Evolutionary conservation across 192 early-diverging fungal genomes (phyloP), one percentile per base, ranked within the genome.

Genomic region (Backusella tarrabulga): DNA sequence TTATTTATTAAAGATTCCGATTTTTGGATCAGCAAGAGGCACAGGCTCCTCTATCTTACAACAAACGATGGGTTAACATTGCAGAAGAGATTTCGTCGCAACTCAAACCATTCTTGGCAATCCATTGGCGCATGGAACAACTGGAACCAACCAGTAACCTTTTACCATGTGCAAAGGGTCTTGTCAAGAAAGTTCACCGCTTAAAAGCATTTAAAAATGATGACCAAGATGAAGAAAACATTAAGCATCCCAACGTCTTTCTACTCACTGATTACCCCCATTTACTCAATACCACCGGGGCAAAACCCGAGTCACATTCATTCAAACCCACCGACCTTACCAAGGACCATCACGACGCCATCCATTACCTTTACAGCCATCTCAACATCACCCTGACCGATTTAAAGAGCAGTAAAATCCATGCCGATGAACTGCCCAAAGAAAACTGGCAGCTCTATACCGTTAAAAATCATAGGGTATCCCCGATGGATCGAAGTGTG

Each of bases 111-210:
- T 85, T 76, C 76, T 67, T 85, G 0, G 84, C 79, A 7, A 77
- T 85, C 54, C 84, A 85, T 74, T 85, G 84, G 84, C 78, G 84
- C 44, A 83, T 83, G 81, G 84, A 85, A 67, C 52, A 68, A 4
- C 66, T 75, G 4, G 67, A 73, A 46, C 72, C 72, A 15, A 21
- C 74, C 1, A 29, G 44, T 4, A 78, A 83, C 6, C 26, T 85
- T 34, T 34, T 80, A 11, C 71, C 40, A 4, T 85, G 84, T 71
- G 81, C 84, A 6, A 29, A 75, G 32, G 63, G 52, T 6, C 52
- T 85, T 4, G 79, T 83, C 3, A 34, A 52, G 9, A 74, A 80
- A 71, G 17, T 83, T 2, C 3, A 72, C 15, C 56, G 56, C 26
- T 4, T 63, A 26, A 63, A 63, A 26, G 56, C 21, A 29, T 63